phyloP scores from a whole-genome alignment of 108 stramenopile species.

The Skeletonema menzelii region DNA sequence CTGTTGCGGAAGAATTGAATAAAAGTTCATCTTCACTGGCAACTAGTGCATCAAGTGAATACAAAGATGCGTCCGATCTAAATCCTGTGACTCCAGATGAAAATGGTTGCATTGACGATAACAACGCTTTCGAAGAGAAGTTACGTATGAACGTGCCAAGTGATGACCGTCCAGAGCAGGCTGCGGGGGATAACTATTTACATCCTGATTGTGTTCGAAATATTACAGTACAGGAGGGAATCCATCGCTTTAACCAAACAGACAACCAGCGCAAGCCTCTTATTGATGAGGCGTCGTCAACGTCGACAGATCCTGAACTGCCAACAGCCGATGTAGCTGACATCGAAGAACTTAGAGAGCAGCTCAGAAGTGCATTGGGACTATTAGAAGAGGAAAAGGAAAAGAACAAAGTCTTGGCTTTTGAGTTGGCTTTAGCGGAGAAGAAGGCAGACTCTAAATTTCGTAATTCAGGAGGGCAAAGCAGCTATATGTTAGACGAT shows the following conservation, averaged over 20 bases:
- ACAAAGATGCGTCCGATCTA: no score
- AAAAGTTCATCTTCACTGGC: background rate
- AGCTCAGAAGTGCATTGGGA: background rate
- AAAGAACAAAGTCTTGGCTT: background rate
- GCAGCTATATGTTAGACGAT: background rate
- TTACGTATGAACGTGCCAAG: background rate
- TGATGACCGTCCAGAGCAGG: background rate
- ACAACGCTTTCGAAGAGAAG: background rate
- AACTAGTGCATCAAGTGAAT: no score
- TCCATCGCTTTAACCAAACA: background rate
- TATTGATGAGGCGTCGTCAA: no score
- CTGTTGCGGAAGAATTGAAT: background rate
- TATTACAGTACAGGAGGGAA: background rate
- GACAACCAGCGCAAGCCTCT: background rate
- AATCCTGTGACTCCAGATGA: no score
- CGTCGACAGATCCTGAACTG: no score
- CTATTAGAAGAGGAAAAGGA: background rate
- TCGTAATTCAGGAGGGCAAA: background rate
- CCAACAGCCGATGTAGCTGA: background rate
- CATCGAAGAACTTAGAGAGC: background rate
- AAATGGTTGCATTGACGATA: background rate
- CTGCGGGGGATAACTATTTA: background rate
- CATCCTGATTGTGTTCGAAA: background rate
- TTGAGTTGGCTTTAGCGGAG: background rate
- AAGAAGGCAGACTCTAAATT: background rate